Percentiles rank a stretch among this genome's conserved stretches.
phyloP scores from a whole-genome alignment of 371 early-diverging fungal genomes.

The Nematocida parisii region DNA sequence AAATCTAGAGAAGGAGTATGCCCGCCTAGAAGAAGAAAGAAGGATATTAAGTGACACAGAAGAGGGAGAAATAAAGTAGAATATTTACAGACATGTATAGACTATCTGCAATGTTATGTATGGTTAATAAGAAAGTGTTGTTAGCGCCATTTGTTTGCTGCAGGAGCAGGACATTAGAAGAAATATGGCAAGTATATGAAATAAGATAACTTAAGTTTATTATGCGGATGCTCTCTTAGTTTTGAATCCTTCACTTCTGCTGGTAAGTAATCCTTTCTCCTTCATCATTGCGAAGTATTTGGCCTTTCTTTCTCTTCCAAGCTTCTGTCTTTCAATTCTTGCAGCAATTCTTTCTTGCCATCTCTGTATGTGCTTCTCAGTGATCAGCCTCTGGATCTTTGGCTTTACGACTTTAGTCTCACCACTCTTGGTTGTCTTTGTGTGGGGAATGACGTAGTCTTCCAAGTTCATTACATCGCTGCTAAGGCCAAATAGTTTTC shows the following conservation, averaged over 20 bases:
- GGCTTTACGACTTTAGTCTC: slow-evolving; percentile 17
- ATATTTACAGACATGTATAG: no score
- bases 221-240: slow-evolving; percentile 19
- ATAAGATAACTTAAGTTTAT: slow-evolving; percentile 1
- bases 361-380: slow-evolving; percentile 53
- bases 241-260: slow-evolving; percentile 17
- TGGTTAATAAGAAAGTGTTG: no score
- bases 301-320: slow-evolving; percentile 26
- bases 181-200: not conserved
- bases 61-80: slow-evolving; percentile 24
- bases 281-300: slow-evolving; percentile 55
- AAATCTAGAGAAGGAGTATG: not conserved
- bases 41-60: slow-evolving; percentile 12
- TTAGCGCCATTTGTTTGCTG: no score
- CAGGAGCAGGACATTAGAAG: no score
- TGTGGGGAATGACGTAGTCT: slow-evolving; percentile 76
- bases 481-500: slow-evolving; percentile 87
- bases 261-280: slow-evolving; percentile 39
- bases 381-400: slow-evolving; percentile 59
- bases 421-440: slow-evolving; percentile 43
- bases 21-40: not conserved
- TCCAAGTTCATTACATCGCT: slow-evolving; percentile 93
- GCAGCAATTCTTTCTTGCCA: slow-evolving; percentile 41
- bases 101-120: no score
- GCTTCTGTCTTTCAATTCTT: slow-evolving; percentile 21